Conservation (phyloP, 1,139 yeast genomes). For the Yamadazyma sp. region DNA sequence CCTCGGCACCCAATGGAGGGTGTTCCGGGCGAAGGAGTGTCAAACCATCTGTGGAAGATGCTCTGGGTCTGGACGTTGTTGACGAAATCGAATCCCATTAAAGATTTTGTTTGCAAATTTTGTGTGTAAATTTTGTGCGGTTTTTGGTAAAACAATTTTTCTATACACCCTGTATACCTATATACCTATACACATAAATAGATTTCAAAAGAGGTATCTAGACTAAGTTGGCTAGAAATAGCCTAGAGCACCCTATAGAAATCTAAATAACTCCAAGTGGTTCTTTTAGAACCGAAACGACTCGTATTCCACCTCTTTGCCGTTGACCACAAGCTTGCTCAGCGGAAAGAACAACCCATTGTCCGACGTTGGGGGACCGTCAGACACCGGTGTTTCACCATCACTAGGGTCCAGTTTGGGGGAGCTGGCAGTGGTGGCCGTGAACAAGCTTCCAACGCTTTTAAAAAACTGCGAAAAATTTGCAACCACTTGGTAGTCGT, state of each 20-base stretch:
- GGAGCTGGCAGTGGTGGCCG: neutral
- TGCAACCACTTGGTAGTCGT: slow-evolving; percentile 1
- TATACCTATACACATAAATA: too few species aligned
- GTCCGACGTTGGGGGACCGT: neutral
- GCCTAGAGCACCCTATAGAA: too few species aligned
- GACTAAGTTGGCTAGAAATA: too few species aligned
- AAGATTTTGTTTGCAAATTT: neutral
- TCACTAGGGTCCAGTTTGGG: slow-evolving; percentile 1
- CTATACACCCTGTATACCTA: too few species aligned
- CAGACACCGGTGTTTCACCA: too few species aligned
- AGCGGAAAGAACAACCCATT: too few species aligned
- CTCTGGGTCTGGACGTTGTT: slow-evolving; percentile 15
- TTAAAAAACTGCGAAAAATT: slow-evolving; percentile 11
- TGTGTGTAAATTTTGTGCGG: too few species aligned
- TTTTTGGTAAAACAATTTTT: too few species aligned
- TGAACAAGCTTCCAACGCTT: slow-evolving; percentile 12
- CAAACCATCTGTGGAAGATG: slow-evolving; percentile 19
- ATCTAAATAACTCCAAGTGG: too few species aligned
- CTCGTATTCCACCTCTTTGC: neutral
- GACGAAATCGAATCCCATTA: slow-evolving; percentile 10
- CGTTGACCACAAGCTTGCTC: too few species aligned
- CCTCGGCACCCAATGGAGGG: slow-evolving; percentile 6
- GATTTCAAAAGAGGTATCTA: too few species aligned
- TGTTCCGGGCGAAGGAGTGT: neutral
- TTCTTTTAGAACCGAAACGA: neutral